Conservation (phyloP, 1,139 yeast species). For the Nematodospora anomalae region DNA sequence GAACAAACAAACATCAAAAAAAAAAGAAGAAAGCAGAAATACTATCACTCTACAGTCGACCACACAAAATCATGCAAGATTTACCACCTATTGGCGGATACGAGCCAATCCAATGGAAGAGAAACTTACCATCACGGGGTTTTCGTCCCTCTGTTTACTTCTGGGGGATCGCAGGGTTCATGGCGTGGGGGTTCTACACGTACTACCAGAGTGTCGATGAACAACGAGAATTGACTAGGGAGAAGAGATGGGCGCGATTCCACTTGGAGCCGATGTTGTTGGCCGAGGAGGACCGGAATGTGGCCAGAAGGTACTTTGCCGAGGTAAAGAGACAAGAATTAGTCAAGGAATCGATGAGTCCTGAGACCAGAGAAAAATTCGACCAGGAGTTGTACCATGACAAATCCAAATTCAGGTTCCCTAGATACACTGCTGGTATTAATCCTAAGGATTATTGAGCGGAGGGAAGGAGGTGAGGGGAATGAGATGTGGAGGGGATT, state of each 20-base stretch:
- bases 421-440: slow-evolving; percentile 44
- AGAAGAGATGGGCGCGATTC: slow-evolving; percentile 76
- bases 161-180: slow-evolving; percentile 60
- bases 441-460: slow-evolving; percentile 23
- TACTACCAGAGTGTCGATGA: slow-evolving; percentile 70
- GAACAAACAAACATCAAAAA: slow-evolving; percentile 1
- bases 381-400: slow-evolving; percentile 48
- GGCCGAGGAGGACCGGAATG: slow-evolving; percentile 82
- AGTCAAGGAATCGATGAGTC: slow-evolving; percentile 45
- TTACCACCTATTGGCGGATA: slow-evolving; percentile 88
- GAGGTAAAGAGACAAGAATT: slow-evolving; percentile 67
- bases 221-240: slow-evolving; percentile 74
- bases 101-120: slow-evolving; percentile 86
- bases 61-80: slow-evolving; percentile 58
- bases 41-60: no score
- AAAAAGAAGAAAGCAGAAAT: slow-evolving; percentile 1
- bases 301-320: slow-evolving; percentile 69
- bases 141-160: slow-evolving; percentile 76
- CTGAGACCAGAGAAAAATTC: slow-evolving; percentile 40
- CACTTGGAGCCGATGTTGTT: slow-evolving; percentile 70
- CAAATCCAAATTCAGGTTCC: slow-evolving; percentile 48
- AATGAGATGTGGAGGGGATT: background rate
- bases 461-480: background rate
- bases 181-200: slow-evolving; percentile 73
- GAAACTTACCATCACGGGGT: slow-evolving; percentile 83